Evolutionary conservation across 2,329 filamentous ascomycete genomes (phyloP).

Genomic region (Chalaropsis ovoidea): DNA sequence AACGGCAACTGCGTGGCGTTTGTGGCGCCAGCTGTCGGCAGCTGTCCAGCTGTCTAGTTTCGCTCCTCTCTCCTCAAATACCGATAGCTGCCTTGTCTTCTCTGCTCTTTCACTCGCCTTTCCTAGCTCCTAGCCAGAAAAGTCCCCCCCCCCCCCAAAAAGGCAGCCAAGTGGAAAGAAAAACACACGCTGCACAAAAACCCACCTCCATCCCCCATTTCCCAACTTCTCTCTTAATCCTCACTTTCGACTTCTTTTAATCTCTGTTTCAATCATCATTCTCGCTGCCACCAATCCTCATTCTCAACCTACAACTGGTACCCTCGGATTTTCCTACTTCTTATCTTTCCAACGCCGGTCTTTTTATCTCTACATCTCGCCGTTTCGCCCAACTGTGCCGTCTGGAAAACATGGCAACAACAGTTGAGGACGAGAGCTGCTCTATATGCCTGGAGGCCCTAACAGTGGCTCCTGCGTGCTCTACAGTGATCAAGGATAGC

Average conservation of each 20-base stretch:
- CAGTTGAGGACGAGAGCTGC: conserved; percentile 17
- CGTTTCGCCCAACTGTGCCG: neutral
- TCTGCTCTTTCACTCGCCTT: conserved; percentile 21
- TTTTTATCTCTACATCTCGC: conserved; percentile 1
- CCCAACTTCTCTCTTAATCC: conserved; percentile 11
- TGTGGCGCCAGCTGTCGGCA: neutral
- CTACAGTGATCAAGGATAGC: conserved; percentile 26
- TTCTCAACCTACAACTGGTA: conserved; percentile 1
- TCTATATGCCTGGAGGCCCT: conserved; percentile 20
- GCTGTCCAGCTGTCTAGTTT: neutral
- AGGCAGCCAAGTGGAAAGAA: conserved; percentile 16
- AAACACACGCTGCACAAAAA: conserved; percentile 8
- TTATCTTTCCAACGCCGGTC: neutral
- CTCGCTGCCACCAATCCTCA: neutral
- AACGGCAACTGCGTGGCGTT: neutral
- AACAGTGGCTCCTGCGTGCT: conserved; percentile 3
- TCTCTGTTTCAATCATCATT: neutral
- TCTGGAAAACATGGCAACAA: conserved; percentile 14
- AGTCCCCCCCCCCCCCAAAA: neutral
- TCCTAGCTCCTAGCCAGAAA: neutral
- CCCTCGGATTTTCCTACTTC: neutral
- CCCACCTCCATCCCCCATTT: conserved; percentile 4
- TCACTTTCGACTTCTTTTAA: neutral
- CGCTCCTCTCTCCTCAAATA: conserved; percentile 9
- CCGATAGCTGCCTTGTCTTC: conserved; percentile 18